A percentile compares a stretch with the other conserved stretches of the same genome.
phyloP scores from a whole-genome alignment of 371 early-diverging fungal species.

The Mortierella sp. region DNA sequence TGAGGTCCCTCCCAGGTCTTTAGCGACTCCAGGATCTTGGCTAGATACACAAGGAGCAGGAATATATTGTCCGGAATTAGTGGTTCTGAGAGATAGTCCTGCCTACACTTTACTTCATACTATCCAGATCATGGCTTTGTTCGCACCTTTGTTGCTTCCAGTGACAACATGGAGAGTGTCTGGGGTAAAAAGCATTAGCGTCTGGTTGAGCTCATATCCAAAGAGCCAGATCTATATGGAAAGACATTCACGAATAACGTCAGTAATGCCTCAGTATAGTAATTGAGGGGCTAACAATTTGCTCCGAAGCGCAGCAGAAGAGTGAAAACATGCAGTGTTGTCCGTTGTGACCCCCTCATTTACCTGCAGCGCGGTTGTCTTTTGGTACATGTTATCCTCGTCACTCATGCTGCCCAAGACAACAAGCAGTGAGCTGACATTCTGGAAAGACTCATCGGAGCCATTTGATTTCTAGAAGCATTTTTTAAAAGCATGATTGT shows the following conservation, averaged over 20 bases:
- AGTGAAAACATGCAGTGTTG: not conserved
- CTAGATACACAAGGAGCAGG: constrained; percentile 6
- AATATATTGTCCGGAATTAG: not conserved
- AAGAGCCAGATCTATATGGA: constrained; percentile 89
- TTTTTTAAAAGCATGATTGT: not conserved
- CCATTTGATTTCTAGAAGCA: constrained; percentile 45
- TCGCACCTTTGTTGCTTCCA: constrained; percentile 63
- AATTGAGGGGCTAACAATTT: not conserved
- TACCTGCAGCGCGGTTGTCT: constrained; percentile 77
- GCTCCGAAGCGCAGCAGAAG: not conserved
- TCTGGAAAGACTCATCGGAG: constrained; percentile 65
- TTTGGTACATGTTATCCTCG: constrained; percentile 77
- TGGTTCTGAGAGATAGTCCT: not conserved
- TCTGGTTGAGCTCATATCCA: constrained; percentile 95
- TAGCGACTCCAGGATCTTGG: constrained; percentile 65
- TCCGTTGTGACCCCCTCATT: not conserved
- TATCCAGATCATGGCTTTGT: not conserved
- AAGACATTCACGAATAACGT: constrained; percentile 7
- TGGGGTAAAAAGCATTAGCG: constrained; percentile 82
- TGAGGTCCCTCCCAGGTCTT: constrained; percentile 58
- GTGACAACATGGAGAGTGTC: constrained; percentile 86
- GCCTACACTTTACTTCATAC: not conserved
- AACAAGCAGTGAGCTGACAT: constrained; percentile 72
- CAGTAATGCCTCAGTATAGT: not conserved
- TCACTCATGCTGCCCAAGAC: constrained; percentile 71